phyloP scores from a whole-genome alignment of 352 stramenopile genomes.

The Globisporangium okanoganense region DNA sequence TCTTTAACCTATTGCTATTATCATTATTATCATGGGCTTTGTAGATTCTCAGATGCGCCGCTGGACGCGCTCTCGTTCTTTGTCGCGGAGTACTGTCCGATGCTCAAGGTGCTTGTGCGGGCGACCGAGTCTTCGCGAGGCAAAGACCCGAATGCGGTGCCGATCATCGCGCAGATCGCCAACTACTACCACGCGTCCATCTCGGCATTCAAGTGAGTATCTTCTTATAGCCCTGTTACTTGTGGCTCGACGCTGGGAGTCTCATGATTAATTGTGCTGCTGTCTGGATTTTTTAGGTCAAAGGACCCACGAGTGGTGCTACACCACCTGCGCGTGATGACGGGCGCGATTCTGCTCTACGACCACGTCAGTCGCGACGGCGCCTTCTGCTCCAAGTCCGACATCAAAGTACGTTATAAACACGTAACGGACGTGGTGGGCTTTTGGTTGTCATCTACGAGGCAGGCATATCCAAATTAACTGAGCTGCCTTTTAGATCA shows the following conservation, averaged over 20 bases:
- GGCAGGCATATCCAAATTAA: not conserved
- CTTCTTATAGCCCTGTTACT: not conserved
- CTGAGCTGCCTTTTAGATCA: conserved; percentile 31
- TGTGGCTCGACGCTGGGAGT: not conserved
- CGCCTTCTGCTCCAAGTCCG: conserved; percentile 46
- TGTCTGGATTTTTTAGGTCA: conserved; percentile 12
- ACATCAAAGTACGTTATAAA: conserved; percentile 38
- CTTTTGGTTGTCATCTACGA: not conserved
- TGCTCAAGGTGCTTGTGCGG: conserved; percentile 49
- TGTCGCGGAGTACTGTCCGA: conserved; percentile 51
- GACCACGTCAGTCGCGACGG: conserved; percentile 46
- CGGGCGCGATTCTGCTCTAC: conserved; percentile 53
- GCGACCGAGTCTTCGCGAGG: conserved; percentile 33
- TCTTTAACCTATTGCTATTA: not conserved
- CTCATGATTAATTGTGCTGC: not conserved
- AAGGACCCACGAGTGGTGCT: conserved; percentile 40
- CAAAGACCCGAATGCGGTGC: conserved; percentile 31
- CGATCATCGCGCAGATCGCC: conserved; percentile 36
- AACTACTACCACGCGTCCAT: conserved; percentile 42
- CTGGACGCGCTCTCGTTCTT: conserved; percentile 62
- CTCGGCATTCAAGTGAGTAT: conserved; percentile 15
- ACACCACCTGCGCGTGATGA: conserved; percentile 49
- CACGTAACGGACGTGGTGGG: too few relatives aligned
- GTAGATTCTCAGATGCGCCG: conserved; percentile 32
- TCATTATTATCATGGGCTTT: too few relatives aligned